These are phyloP conservation scores for Hysterangium stoloniferum DNA, from an alignment of 768 basidiomycete species.

Conservation along the genomic window DNA sequence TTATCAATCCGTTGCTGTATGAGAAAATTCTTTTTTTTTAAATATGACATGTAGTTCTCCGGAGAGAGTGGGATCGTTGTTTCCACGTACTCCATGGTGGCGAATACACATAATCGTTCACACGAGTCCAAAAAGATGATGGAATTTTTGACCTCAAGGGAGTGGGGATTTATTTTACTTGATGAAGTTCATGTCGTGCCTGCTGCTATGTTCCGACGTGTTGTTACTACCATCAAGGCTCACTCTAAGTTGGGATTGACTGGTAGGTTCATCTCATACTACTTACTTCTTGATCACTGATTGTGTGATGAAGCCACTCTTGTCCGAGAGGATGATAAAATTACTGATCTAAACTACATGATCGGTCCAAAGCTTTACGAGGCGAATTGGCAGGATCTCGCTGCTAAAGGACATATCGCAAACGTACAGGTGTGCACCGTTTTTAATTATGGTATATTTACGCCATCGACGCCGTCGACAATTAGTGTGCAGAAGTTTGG, in stretches of 20 bases:
- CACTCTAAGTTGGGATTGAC: slow-evolving; percentile 97
- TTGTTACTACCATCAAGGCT: slow-evolving; percentile 97
- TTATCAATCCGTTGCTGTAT: background rate
- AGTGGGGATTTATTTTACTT: slow-evolving; percentile 97
- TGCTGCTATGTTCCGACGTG: slow-evolving; percentile 96
- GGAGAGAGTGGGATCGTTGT: slow-evolving; percentile 98
- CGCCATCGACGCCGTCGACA: background rate
- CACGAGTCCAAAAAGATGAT: slow-evolving; percentile 99
- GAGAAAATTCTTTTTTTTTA: background rate
- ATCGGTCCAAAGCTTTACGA: slow-evolving; percentile 99
- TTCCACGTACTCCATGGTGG: slow-evolving; percentile 99
- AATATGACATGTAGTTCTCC: slow-evolving; percentile 25
- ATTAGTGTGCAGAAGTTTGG: slow-evolving; percentile 98
- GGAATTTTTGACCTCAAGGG: slow-evolving; percentile 96
- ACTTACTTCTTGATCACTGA: background rate
- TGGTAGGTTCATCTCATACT: slow-evolving; percentile 42
- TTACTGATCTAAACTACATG: slow-evolving; percentile 97
- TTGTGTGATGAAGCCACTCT: slow-evolving; percentile 66
- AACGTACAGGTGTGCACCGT: slow-evolving; percentile 98
- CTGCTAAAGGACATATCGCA: slow-evolving; percentile 98
- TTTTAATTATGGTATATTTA: background rate
- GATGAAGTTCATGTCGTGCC: slow-evolving; percentile 99
- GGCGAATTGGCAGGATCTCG: slow-evolving; percentile 99
- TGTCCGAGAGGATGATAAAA: slow-evolving; percentile 98
- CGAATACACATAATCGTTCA: slow-evolving; percentile 96